Evolutionary conservation across 1,284 basidiomycete species (phyloP), one percentile per base, ranked within the genome.

Genomic region (Fistulina hepatica): DNA sequence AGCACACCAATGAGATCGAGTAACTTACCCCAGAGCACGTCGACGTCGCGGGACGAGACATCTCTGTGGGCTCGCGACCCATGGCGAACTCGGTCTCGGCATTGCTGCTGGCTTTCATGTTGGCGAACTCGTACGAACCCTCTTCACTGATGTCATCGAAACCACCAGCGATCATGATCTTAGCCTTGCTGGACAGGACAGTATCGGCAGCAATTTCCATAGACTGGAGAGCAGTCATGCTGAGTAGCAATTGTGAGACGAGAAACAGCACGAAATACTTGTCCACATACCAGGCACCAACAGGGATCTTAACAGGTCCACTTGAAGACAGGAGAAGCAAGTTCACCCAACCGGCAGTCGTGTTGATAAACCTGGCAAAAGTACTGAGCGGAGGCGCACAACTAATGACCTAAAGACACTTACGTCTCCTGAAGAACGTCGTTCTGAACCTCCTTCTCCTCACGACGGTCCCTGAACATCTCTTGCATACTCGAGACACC

Each of bases 81-180:
- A 95, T 95, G 7, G 93, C 93, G 53, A 97, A 85, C 63, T 98
- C 95, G 25, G 89, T 88, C 59, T 93, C 88, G 5, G 92, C 83
- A 55, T 94, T 97, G 61, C 86, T 92, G 6, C 94, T 98, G 5
- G 95, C 95, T 64, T 97, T 95, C 95, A 98, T 98, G 71, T 97
- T 97, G 41, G 92, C 94, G 61, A 93, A 93, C 63, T 97, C 92
- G 61, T 78, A 94, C 13, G 92, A 94, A 16, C 92, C 93, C 60
- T 97, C 93, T 62, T 98, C 95, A 50, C 84, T 86, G 56, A 97
- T 77, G 60, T 98, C 95, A 55, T 98, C 95, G 64, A 92, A 97
- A 42, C 94, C 95, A 63, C 95, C 95, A 30, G 94, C 86, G 46
- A 98, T 81, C 95, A 98, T 98, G 56, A 98, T 80, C 68, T 97